Conservation (phyloP, 1,284 basidiomycete genomes). For the Austroboletus niveus region DNA sequence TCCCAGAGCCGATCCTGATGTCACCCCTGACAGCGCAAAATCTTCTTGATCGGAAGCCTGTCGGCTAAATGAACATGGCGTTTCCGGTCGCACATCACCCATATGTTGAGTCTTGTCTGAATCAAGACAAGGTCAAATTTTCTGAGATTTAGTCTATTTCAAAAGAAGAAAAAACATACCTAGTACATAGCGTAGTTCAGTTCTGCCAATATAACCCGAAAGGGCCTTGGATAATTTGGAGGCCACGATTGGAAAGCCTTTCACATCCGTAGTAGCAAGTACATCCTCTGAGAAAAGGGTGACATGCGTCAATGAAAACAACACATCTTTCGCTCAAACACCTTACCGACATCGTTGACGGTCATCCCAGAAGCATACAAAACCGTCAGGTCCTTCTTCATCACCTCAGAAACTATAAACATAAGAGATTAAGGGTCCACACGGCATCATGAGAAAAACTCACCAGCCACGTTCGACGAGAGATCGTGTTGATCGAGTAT, state of each 20-base stretch:
- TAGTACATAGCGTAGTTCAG: conserved; percentile 84
- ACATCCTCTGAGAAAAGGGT: conserved; percentile 53
- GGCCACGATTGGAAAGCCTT: conserved; percentile 89
- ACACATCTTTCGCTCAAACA: background rate
- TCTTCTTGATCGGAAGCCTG: conserved; percentile 46
- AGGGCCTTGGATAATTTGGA: conserved; percentile 54
- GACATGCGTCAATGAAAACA: background rate
- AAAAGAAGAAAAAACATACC: conserved; percentile 41
- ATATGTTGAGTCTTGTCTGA: conserved; percentile 71
- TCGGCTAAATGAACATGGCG: conserved; percentile 68
- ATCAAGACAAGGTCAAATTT: conserved; percentile 2
- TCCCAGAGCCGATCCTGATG: conserved; percentile 52
- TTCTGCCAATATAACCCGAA: conserved; percentile 86
- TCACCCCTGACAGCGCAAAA: conserved; percentile 46
- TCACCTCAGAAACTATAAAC: conserved; percentile 77
- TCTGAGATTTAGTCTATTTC: background rate
- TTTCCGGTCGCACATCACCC: conserved; percentile 61
- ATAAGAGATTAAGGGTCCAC: conserved; percentile 5
- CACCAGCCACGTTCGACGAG: conserved; percentile 84
- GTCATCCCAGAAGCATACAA: conserved; percentile 76
- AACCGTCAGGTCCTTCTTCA: conserved; percentile 78
- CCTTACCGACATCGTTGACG: conserved; percentile 75
- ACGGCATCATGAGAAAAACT: conserved; percentile 18
- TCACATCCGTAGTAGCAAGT: conserved; percentile 70
- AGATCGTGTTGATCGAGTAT: conserved; percentile 94